Evolutionary conservation across 2,329 filamentous ascomycete genomes (phyloP).

Genomic region (Fusarium austroafricanum): DNA sequence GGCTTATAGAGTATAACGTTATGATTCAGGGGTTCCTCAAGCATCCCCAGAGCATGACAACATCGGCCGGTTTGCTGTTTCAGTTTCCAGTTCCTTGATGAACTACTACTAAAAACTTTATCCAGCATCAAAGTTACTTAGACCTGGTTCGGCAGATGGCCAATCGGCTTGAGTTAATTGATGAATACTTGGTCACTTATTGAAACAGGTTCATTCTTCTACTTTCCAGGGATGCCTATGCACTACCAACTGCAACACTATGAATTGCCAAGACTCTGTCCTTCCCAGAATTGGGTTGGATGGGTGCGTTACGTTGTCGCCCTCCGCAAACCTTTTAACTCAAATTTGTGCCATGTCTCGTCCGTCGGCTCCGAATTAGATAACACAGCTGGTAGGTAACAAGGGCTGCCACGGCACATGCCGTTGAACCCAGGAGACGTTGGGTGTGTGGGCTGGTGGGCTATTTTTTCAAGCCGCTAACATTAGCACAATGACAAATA

Average conservation of each 20-base stretch:
- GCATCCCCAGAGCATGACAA: background rate
- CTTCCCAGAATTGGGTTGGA: slow-evolving; percentile 5
- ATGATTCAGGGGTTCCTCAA: slow-evolving; percentile 2
- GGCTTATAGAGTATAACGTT: slow-evolving; percentile 8
- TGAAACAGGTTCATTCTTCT: background rate
- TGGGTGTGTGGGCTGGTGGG: background rate
- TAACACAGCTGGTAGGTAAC: slow-evolving; percentile 16
- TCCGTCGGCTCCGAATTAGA: slow-evolving; percentile 29
- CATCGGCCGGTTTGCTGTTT: slow-evolving; percentile 20
- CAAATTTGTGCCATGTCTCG: slow-evolving; percentile 2
- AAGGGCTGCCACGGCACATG: slow-evolving; percentile 18
- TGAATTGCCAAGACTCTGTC: slow-evolving; percentile 16
- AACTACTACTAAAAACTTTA: background rate
- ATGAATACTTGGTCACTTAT: background rate
- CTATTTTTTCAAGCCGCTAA: background rate
- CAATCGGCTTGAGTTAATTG: background rate
- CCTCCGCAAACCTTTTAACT: background rate
- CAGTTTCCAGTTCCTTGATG: slow-evolving; percentile 5
- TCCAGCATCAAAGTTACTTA: background rate
- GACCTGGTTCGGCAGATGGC: background rate
- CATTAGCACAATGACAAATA: background rate
- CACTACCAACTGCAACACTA: background rate
- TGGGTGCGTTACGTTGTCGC: background rate
- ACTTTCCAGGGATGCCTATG: background rate
- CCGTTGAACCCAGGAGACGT: background rate